A percentile compares a stretch with the other conserved stretches of the same genome.
Evolutionary conservation across 257 asterid species (phyloP).

Genomic region (Solanum chiquidenum): DNA sequence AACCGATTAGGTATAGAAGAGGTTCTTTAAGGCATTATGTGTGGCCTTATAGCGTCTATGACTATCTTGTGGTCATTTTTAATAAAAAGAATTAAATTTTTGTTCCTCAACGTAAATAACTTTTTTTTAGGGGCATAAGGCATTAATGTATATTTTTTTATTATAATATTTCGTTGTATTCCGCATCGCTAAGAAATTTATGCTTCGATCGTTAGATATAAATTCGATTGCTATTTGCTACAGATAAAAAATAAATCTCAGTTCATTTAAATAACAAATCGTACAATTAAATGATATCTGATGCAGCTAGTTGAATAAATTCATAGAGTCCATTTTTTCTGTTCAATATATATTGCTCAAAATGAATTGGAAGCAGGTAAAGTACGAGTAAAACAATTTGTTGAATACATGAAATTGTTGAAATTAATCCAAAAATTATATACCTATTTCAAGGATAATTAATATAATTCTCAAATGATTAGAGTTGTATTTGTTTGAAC

Average conservation of each 20-base stretch:
- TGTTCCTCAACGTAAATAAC: too few species aligned
- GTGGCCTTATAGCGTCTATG: background rate
- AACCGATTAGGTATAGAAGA: background rate
- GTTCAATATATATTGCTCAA: background rate
- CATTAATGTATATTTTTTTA: too few species aligned
- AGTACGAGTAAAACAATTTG: background rate
- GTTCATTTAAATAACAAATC: too few species aligned
- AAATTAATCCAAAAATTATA: background rate
- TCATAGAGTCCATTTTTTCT: background rate
- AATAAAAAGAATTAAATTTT: too few species aligned
- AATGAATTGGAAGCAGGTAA: background rate
- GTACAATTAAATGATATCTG: background rate
- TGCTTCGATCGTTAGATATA: too few species aligned
- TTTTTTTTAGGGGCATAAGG: background rate
- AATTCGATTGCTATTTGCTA: background rate
- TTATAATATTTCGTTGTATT: too few species aligned
- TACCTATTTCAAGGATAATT: background rate
- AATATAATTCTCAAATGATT: background rate
- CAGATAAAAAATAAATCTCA: too few species aligned
- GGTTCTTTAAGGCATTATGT: background rate
- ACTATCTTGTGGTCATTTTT: background rate
- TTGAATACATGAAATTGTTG: background rate
- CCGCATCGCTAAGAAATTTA: background rate
- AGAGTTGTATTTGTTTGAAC: background rate
- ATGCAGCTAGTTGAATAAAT: background rate